phyloP scores from a whole-genome alignment of 495 filamentous ascomycete genomes.

The Xylaria castorea region DNA sequence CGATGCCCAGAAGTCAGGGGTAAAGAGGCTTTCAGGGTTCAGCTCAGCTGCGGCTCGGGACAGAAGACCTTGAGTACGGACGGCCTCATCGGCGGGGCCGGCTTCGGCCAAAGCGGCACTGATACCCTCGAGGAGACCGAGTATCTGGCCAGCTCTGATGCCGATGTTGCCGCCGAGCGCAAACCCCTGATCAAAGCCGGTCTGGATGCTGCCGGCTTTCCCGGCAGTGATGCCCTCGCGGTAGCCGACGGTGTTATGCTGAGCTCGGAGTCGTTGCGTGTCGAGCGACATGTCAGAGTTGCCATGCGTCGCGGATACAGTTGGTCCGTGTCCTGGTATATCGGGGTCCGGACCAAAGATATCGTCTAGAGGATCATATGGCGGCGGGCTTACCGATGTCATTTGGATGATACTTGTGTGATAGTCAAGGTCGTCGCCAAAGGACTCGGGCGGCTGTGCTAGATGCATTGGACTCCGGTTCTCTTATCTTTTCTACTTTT shows the following conservation, averaged over 20 bases:
- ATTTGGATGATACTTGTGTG: not conserved
- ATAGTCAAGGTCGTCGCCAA: constrained; percentile 17
- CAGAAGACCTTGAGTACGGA: constrained; percentile 48
- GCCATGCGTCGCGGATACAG: not conserved
- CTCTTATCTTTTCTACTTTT: not conserved
- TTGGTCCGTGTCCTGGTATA: not conserved
- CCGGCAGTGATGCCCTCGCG: constrained; percentile 79
- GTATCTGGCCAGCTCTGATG: constrained; percentile 68
- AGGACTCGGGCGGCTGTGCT: constrained; percentile 16
- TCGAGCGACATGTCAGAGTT: constrained; percentile 31
- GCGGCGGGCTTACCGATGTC: constrained; percentile 3
- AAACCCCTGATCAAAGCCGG: constrained; percentile 90
- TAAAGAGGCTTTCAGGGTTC: constrained; percentile 67
- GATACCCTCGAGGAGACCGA: constrained; percentile 76
- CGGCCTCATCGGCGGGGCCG: constrained; percentile 29
- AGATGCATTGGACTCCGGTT: constrained; percentile 13
- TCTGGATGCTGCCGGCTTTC: constrained; percentile 74
- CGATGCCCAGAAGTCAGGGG: constrained; percentile 61
- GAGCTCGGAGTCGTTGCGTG: constrained; percentile 61
- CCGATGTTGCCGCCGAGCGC: constrained; percentile 79
- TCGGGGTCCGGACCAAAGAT: constrained; percentile 18
- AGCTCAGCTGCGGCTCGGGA: constrained; percentile 66
- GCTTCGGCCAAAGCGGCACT: constrained; percentile 42
- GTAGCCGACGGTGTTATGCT: constrained; percentile 87
- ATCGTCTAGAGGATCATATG: constrained; percentile 22